phyloP scores from a whole-genome alignment of 1,284 basidiomycete species.

The Tilletia caries region DNA sequence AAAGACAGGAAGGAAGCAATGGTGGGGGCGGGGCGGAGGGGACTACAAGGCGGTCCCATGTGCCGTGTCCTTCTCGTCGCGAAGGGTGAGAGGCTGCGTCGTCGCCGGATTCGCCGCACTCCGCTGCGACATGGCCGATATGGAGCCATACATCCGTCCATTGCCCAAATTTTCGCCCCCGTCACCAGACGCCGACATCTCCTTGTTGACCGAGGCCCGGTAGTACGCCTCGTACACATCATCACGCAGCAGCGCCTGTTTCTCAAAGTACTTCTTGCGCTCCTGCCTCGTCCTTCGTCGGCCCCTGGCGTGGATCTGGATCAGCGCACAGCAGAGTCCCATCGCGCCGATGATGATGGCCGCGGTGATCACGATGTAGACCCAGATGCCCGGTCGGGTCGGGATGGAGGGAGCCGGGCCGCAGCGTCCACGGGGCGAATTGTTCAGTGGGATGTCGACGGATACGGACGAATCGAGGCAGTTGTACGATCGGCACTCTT shows the following conservation, averaged over 20 bases:
- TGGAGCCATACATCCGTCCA: background rate
- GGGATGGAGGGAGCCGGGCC: background rate
- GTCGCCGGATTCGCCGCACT: background rate
- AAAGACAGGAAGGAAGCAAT: no score
- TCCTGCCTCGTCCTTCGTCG: background rate
- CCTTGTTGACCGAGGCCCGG: background rate
- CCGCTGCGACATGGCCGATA: constrained; percentile 5
- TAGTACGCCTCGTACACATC: constrained; percentile 10
- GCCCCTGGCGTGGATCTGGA: constrained; percentile 9
- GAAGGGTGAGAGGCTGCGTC: background rate
- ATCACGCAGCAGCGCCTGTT: constrained; percentile 4
- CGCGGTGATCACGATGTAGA: background rate
- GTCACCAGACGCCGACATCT: background rate
- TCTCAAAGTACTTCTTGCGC: constrained; percentile 1
- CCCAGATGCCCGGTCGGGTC: background rate
- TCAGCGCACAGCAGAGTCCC: constrained; percentile 3
- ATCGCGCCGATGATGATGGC: background rate
- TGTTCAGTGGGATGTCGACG: constrained; percentile 7
- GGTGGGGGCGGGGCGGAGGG: background rate
- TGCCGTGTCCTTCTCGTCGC: background rate
- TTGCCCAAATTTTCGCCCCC: background rate
- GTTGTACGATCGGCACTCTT: constrained; percentile 14
- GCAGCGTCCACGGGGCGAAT: background rate
- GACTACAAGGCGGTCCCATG: background rate
- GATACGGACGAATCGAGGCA: background rate